Base-by-base conservation (phyloP, 495 filamentous ascomycete genomes). In the Thermothielavioides terrestris region DNA sequence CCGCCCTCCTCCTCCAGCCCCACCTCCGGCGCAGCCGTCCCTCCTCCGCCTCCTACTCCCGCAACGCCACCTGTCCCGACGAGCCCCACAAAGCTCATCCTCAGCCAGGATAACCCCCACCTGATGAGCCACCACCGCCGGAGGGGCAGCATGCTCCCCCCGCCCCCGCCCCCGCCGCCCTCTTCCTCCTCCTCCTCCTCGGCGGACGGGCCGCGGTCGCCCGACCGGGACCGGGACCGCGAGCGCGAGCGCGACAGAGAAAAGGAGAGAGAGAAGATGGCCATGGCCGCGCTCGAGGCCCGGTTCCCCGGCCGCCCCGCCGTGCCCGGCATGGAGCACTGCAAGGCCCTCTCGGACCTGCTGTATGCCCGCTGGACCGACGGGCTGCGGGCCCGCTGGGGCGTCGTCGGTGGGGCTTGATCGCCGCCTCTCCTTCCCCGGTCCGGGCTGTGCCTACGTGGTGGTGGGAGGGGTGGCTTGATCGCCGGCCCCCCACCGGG, bases 331-430 rank as follows among this genome's bases (percentile, higher is more conserved):
- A 90, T 95, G 88, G 89, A 95, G 62, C 88, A 95, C 64, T 86
- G 85, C 48, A 88, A 87, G 60, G 81, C 90, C 63, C 69, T 98
- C 22, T 85, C 86, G 10, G 89, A 96, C 68, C 84, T 95, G 23
- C 77, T 98, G 17, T 97, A 95, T 67, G 74, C 80, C 35, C 78
- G 91, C 20, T 98, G 92, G 92, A 76, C 85, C 1, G 87, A 94
- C 52, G 89, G 88, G 12, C 66, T 97, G 59, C 81, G 82, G 57
- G 78, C 75, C 44, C 75, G 91, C 46, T 98, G 91, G 91, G 58
- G 56, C n/a, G 48, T 49, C 7, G 18, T 59, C 20, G 52, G 49
- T 2, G 51, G 56, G 6, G 37, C 42, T 26, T 59, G 36, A 49
- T 17, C 20, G 12, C 7, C 0, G 7, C n/a, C n/a, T n/a, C n/a